A percentile compares a stretch with the other conserved stretches of the same genome.
These are phyloP conservation scores for Cordyceps militaris DNA, from an alignment of 2,329 filamentous ascomycete species.

Conservation along the genomic window DNA sequence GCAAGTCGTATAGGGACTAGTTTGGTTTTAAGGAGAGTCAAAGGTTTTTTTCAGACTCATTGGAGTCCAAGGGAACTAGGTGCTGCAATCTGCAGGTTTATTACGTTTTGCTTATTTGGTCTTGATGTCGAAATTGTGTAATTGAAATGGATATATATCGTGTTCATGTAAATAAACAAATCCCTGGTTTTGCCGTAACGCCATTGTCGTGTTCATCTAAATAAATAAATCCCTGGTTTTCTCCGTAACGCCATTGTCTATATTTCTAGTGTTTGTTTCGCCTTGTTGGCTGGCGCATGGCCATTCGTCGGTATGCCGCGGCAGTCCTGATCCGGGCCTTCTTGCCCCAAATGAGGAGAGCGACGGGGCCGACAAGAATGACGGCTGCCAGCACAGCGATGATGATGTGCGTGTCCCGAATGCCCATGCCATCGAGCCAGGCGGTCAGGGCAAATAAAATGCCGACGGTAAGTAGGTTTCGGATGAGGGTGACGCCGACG, in stretches of 20 bases:
- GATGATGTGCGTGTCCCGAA: constrained; percentile 15
- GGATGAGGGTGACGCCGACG: constrained; percentile 20
- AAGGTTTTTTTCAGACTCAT: no score
- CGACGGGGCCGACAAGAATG: constrained; percentile 12
- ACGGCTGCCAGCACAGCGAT: constrained; percentile 7
- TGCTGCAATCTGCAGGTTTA: no score
- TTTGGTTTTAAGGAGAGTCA: no score
- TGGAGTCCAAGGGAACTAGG: no score
- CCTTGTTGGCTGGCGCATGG: constrained; percentile 1
- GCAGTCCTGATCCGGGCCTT: constrained; percentile 11
- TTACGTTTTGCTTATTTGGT: no score
- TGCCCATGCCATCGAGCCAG: constrained; percentile 20
- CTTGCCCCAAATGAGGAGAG: constrained; percentile 15
- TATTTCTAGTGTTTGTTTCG: background rate
- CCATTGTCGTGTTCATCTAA: no score
- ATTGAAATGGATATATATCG: no score
- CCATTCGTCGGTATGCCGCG: constrained; percentile 8
- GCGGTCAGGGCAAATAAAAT: constrained; percentile 18
- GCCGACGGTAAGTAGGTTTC: constrained; percentile 19
- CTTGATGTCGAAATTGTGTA: no score
- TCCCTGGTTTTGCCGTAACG: no score
- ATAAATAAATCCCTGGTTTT: no score
- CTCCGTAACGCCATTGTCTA: background rate
- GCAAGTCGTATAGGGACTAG: background rate
- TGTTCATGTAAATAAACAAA: no score